phyloP scores from a whole-genome alignment of 768 basidiomycete genomes.

The Russula foetens region DNA sequence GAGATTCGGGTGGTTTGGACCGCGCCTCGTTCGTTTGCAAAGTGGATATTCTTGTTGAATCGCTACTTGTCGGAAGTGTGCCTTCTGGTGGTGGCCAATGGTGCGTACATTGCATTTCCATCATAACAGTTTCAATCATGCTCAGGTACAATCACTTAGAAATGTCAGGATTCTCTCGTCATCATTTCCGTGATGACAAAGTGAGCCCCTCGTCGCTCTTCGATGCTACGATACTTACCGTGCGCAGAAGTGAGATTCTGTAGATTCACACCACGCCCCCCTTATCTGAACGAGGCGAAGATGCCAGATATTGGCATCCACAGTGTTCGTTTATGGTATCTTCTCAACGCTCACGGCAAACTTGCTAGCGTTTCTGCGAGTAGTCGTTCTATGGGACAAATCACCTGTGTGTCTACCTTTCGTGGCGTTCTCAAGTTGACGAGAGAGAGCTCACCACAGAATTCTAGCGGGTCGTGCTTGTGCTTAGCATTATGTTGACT shows the following conservation, averaged over 20 bases:
- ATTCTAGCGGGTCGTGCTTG: slow-evolving; percentile 19
- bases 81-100: slow-evolving; percentile 23
- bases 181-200: neutral
- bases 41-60: slow-evolving; percentile 33
- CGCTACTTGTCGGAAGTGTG: slow-evolving; percentile 31
- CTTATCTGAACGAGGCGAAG: slow-evolving; percentile 16
- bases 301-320: slow-evolving; percentile 26
- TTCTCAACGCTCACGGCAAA: slow-evolving; percentile 28
- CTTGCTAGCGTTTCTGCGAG: slow-evolving; percentile 29
- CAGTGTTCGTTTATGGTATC: slow-evolving; percentile 22
- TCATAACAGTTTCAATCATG: neutral
- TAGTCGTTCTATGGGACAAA: slow-evolving; percentile 32
- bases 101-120: slow-evolving; percentile 20
- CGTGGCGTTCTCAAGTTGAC: neutral
- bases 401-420: slow-evolving; percentile 22
- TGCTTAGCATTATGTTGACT: slow-evolving; percentile 24
- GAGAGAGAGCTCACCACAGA: neutral
- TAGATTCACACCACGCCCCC: neutral
- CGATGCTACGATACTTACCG: neutral
- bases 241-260: neutral
- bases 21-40: slow-evolving; percentile 31
- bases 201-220: neutral
- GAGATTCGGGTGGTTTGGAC: slow-evolving; percentile 37
- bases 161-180: slow-evolving; percentile 22
- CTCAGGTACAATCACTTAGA: slow-evolving; percentile 10